phyloP scores from a whole-genome alignment of 163 green algal species.

The Scenedesmus sp. region DNA sequence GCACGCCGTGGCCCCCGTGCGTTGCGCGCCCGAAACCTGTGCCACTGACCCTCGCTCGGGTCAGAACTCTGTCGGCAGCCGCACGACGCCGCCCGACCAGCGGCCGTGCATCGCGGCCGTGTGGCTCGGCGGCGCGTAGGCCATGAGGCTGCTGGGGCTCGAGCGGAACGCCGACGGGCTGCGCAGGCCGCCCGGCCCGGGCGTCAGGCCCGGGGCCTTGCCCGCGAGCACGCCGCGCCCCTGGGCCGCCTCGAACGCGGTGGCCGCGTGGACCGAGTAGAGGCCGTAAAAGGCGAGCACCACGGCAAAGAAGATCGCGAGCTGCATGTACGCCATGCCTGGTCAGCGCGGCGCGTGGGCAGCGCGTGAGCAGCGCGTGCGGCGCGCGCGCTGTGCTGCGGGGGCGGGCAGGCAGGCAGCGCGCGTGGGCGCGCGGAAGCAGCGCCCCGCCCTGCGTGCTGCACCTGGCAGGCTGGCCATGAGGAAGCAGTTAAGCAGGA shows the following conservation, averaged over 20 bases:
- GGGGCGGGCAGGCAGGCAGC: no score
- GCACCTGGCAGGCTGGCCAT: slow-evolving; percentile 18
- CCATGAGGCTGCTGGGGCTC: not conserved
- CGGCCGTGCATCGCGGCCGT: not conserved
- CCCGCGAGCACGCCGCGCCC: not conserved
- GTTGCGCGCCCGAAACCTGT: no score
- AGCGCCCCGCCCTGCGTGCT: no score
- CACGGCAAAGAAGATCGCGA: slow-evolving; percentile 35
- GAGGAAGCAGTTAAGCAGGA: slow-evolving; percentile 42
- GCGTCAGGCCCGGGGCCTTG: not conserved
- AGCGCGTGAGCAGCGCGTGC: no score
- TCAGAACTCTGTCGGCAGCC: no score
- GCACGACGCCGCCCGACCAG: slow-evolving; percentile 3
- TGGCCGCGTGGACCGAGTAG: slow-evolving; percentile 39
- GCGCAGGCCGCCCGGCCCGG: not conserved
- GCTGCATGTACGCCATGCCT: slow-evolving; percentile 37
- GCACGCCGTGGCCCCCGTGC: no score
- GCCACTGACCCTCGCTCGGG: no score
- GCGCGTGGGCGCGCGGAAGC: no score
- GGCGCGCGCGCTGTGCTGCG: no score
- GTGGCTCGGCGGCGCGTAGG: not conserved
- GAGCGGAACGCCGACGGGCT: not conserved
- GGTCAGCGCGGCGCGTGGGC: no score
- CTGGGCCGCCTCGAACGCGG: not conserved
- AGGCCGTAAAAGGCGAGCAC: slow-evolving; percentile 39